Evolutionary conservation across 495 filamentous ascomycete genomes (phyloP), one percentile per base, ranked within the genome.

Genomic region (Aspergillus homomorphus): DNA sequence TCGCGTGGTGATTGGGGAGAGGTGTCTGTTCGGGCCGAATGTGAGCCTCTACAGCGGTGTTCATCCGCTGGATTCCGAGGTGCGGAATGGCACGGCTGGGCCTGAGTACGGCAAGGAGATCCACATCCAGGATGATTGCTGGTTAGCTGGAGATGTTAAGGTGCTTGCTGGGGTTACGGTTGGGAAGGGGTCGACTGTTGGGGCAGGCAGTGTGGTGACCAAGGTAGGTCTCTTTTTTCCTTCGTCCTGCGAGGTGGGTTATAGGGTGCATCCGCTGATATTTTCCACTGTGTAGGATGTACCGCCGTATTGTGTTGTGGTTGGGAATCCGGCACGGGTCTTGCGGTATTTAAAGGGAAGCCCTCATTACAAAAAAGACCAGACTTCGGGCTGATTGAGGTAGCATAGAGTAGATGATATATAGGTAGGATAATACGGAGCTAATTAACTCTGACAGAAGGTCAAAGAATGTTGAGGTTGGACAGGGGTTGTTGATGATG

Each of bases 61-160:
- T 0, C 90, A 94, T 66, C 54, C 54, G 45, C 12, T 49, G 14
- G 86, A 90, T 53, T 87, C 87, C 0, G 72, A 73, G 7, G 59
- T 88, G 3, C 77, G 87, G 19, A 86, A 89, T 56, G 86, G 90
- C 0, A 82, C 80, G 6, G 72, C 79, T 45, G 87, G 87, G 0
- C 84, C 89, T 0, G 90, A 95, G 69, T 67, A 74, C 10, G 90
- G 89, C 1, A 82, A 79, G 54, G 83, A 87, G 14, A 86, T 95
- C 51, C 75, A 66, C 1, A 82, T 95, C 52, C 89, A 84, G 0
- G 86, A 91, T 58, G 90, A 94, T 66, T 91, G 88, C 61, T 95
- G 90, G 90, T 73, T 95, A 33, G 88, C 89, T 0, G 90, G 89
- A 0, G 84, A 84, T 64, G 87, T 85, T 3, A 74, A 79, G 16